phyloP scores from a whole-genome alignment of 192 early-diverging fungal genomes.

The Coemansia biformis region DNA sequence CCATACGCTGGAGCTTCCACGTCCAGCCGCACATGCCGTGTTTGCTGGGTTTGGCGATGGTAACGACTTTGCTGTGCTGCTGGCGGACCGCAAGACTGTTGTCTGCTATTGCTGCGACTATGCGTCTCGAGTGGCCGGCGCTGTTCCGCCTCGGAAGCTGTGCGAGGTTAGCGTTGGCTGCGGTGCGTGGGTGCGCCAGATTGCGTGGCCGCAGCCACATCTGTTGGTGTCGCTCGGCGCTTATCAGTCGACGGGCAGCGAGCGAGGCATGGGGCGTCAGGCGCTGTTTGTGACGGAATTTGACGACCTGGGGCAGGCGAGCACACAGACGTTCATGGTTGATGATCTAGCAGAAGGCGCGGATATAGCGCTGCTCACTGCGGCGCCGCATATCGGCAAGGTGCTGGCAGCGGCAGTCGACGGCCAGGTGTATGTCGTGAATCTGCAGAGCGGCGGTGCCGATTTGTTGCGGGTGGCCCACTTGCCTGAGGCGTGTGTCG shows the following conservation, averaged over 20 bases:
- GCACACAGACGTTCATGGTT: too few relatives aligned
- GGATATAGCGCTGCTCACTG: neutral
- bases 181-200: conserved; percentile 52
- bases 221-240: conserved; percentile 54
- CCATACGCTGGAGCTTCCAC: conserved; percentile 8
- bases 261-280: too few relatives aligned
- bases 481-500: conserved; percentile 17
- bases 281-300: conserved; percentile 43
- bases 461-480: conserved; percentile 2
- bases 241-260: neutral
- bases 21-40: conserved; percentile 52
- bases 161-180: conserved; percentile 2
- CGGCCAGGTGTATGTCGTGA: conserved; percentile 43
- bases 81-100: conserved; percentile 51
- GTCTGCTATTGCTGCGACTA: conserved; percentile 12
- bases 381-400: neutral
- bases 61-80: conserved; percentile 68
- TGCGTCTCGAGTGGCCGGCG: conserved; percentile 9
- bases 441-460: neutral
- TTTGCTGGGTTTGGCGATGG: conserved; percentile 60
- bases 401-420: conserved; percentile 43
- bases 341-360: too few relatives aligned
- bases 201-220: conserved; percentile 57
- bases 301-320: conserved; percentile 7
- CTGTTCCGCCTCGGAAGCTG: conserved; percentile 21